Conservation (phyloP, 176 grass and related monocot genomes). For the Cenchrus purpureus region DNA sequence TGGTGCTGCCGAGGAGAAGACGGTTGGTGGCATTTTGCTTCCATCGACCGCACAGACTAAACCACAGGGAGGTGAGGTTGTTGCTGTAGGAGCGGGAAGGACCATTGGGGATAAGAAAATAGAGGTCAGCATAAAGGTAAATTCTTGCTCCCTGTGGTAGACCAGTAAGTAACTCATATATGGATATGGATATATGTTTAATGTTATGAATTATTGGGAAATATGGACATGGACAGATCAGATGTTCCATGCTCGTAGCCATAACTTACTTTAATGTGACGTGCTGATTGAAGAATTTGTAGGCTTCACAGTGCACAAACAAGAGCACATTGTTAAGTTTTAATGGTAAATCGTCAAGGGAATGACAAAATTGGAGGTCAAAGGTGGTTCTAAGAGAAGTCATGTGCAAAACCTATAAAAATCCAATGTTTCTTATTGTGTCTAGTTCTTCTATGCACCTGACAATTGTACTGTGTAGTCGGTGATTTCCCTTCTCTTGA, state of each 20-base stretch:
- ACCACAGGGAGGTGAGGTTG: conserved; percentile 81
- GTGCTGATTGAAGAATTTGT: not conserved
- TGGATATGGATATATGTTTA: not conserved
- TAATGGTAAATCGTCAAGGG: not conserved
- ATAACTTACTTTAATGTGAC: not conserved
- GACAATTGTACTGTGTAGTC: not conserved
- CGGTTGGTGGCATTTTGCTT: conserved; percentile 82
- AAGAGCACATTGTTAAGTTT: not conserved
- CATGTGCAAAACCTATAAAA: not conserved
- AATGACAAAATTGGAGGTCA: not conserved
- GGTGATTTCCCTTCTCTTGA: not conserved
- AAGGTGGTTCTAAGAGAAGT: not conserved
- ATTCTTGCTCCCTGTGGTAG: not conserved
- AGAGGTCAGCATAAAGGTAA: conserved; percentile 63
- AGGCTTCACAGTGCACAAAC: not conserved
- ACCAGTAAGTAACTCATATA: not conserved
- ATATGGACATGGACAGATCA: not conserved
- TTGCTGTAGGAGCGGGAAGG: conserved; percentile 75
- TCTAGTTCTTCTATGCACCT: not conserved
- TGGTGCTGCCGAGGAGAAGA: conserved; percentile 66
- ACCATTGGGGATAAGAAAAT: conserved; percentile 77
- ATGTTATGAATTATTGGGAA: not conserved
- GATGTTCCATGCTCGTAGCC: not conserved
- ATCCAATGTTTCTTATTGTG: not conserved
- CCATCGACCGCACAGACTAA: conserved; percentile 72